phyloP scores from a whole-genome alignment of 2,329 filamentous ascomycete genomes.

The Colletotrichum orbiculare region DNA sequence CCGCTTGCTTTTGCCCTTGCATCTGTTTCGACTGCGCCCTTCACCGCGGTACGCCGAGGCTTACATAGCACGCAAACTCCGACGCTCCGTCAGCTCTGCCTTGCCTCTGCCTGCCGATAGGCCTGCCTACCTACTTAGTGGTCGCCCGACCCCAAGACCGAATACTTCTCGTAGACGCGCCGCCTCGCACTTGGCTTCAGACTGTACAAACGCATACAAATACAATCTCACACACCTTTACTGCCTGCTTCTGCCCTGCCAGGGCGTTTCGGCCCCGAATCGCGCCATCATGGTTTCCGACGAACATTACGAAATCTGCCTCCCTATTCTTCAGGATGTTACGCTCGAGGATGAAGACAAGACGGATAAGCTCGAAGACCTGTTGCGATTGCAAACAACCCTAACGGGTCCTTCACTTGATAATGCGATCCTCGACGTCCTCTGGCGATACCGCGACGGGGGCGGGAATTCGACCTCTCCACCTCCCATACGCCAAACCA shows the following conservation, averaged over 20 bases:
- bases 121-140: slow-evolving; percentile 24
- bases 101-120: slow-evolving; percentile 20
- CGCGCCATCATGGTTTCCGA: slow-evolving; percentile 83
- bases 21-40: not conserved
- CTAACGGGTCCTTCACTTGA: slow-evolving; percentile 83
- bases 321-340: slow-evolving; percentile 86
- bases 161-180: slow-evolving; percentile 33
- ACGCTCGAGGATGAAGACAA: slow-evolving; percentile 93
- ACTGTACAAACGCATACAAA: slow-evolving; percentile 32
- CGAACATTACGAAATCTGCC: slow-evolving; percentile 90
- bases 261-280: slow-evolving; percentile 29
- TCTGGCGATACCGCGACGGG: slow-evolving; percentile 85
- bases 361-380: slow-evolving; percentile 85
- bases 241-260: slow-evolving; percentile 13
- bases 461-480: slow-evolving; percentile 77
- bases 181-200: slow-evolving; percentile 27
- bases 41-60: slow-evolving; percentile 19
- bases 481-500: slow-evolving; percentile 86
- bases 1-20: no score
- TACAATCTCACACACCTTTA: slow-evolving; percentile 22
- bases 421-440: slow-evolving; percentile 87
- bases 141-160: slow-evolving; percentile 32
- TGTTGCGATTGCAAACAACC: slow-evolving; percentile 82
- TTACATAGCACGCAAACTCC: slow-evolving; percentile 30
- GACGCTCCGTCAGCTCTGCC: slow-evolving; percentile 17